Conservation (phyloP, 306 rosid species). For the Medicago lupulina region DNA sequence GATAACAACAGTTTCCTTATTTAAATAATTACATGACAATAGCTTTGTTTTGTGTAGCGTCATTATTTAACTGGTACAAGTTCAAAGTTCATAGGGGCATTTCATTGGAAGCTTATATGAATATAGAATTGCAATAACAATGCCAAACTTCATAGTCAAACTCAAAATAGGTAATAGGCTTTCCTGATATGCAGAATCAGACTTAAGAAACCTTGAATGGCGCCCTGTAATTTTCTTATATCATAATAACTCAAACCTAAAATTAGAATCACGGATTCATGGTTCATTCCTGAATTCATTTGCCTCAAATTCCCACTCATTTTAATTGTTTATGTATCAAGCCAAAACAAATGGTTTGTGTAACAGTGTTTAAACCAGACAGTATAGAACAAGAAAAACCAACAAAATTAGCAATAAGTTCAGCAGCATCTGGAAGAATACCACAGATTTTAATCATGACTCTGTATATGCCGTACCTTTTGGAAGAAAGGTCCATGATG, state of each 20-base stretch:
- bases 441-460: conserved; percentile 23
- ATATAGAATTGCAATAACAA: conserved; percentile 14
- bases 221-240: not conserved
- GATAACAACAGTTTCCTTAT: conserved; percentile 25
- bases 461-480: conserved; percentile 67
- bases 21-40: not conserved
- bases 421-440: conserved; percentile 11
- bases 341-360: conserved; percentile 14
- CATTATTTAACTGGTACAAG: not conserved
- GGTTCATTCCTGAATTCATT: conserved; percentile 22
- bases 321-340: not conserved
- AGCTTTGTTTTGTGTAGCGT: conserved; percentile 24
- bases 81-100: not conserved
- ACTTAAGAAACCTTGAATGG: not conserved
- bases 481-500: conserved; percentile 98
- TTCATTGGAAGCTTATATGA: conserved; percentile 17
- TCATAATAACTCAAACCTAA: conserved; percentile 25
- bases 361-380: not conserved
- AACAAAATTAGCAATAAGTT: conserved; percentile 17
- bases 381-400: conserved; percentile 25
- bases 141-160: conserved; percentile 1
- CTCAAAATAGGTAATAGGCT: not conserved
- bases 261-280: conserved; percentile 29
- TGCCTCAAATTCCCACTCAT: conserved; percentile 2
- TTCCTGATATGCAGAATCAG: conserved; percentile 8